Conservation (phyloP, 306 rosid genomes). For the Glycine soja region DNA sequence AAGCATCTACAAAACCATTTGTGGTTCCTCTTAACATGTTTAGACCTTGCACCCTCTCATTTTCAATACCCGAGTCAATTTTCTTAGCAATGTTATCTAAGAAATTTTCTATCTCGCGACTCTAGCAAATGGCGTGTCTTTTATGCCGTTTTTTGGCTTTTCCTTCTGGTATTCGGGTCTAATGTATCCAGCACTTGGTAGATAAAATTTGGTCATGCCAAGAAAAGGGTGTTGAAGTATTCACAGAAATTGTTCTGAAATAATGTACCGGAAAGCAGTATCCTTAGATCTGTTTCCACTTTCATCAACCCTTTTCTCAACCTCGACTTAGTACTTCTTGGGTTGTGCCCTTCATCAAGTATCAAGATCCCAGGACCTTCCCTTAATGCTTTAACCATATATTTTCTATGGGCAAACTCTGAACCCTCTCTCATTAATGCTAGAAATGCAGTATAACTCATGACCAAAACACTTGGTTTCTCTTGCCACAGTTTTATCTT, state of each 20-base stretch:
- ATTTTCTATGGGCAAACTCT: background rate
- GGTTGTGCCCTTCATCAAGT: slow-evolving; percentile 8
- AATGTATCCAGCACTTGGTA: background rate
- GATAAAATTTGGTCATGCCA: background rate
- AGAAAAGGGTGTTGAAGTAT: slow-evolving; percentile 1
- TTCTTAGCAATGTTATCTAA: background rate
- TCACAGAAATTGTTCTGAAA: background rate
- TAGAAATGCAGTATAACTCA: background rate
- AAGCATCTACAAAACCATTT: background rate
- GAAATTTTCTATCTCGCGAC: background rate
- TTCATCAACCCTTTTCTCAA: background rate
- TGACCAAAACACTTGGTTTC: background rate
- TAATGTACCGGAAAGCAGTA: background rate
- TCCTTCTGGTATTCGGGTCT: background rate
- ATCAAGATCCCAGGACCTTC: background rate
- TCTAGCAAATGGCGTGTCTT: background rate
- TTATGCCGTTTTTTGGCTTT: background rate
- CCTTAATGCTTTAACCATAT: background rate
- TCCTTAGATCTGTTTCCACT: background rate
- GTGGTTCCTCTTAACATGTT: background rate
- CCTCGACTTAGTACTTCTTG: background rate
- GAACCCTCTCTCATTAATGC: background rate
- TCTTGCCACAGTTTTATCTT: slow-evolving; percentile 80
- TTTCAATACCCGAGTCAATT: background rate
- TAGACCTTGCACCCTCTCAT: background rate